A percentile compares a stretch with the other conserved stretches of the same genome.
These are phyloP conservation scores for Termitomyces heimii DNA, from an alignment of 768 basidiomycete genomes.

Conservation along the genomic window DNA sequence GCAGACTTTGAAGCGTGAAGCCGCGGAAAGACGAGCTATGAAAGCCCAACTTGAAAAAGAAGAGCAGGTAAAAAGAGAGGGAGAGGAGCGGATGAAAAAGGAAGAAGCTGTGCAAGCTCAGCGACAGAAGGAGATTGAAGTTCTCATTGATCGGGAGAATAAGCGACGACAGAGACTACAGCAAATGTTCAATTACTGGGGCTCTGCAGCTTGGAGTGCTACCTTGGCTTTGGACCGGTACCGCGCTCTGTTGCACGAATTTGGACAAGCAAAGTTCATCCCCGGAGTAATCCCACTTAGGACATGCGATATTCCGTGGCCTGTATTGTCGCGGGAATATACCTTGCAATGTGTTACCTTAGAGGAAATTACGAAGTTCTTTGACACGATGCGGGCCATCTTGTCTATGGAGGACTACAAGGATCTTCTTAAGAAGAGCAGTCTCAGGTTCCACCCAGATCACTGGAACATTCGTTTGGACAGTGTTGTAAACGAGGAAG, in stretches of 20 bases:
- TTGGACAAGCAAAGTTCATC: conserved; percentile 57
- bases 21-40: conserved; percentile 17
- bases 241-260: conserved; percentile 49
- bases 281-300: conserved; percentile 43
- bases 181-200: conserved; percentile 49
- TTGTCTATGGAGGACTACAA: conserved; percentile 61
- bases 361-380: conserved; percentile 68
- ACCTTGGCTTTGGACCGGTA: conserved; percentile 70
- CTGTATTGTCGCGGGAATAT: conserved; percentile 53
- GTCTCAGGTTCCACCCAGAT: conserved; percentile 76
- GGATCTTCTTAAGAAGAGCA: conserved; percentile 60
- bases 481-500: conserved; percentile 50
- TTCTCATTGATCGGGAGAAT: conserved; percentile 24
- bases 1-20: conserved; percentile 19
- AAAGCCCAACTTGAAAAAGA: conserved; percentile 15
- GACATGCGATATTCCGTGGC: conserved; percentile 71
- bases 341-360: conserved; percentile 66
- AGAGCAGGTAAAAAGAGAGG: conserved; percentile 23
- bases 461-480: conserved; percentile 66
- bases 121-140: conserved; percentile 12
- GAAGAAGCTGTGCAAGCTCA: conserved; percentile 11
- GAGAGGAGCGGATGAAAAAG: conserved; percentile 14
- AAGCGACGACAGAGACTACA: conserved; percentile 32
- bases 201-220: conserved; percentile 55
- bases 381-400: conserved; percentile 41